Evolutionary conservation across 805 yeast genomes (phyloP).

Genomic region (Yarrowia yakushimensis): DNA sequence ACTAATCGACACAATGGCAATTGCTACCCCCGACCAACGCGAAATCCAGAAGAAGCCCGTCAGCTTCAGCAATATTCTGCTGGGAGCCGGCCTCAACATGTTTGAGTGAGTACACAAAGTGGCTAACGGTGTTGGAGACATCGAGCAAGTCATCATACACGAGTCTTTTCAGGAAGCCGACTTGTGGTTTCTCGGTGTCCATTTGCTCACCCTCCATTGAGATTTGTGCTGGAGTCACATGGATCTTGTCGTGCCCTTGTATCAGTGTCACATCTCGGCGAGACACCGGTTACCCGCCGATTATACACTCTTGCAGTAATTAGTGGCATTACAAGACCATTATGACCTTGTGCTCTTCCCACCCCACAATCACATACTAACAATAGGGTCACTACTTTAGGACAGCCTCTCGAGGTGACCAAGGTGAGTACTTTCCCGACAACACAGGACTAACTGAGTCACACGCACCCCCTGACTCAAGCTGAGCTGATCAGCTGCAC

Average conservation of each 20-base stretch:
- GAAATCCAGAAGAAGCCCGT: conserved; percentile 76
- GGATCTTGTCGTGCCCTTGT: not conserved
- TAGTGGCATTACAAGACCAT: not conserved
- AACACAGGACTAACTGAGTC: not conserved
- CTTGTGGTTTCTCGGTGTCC: too few species aligned
- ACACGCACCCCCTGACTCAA: not conserved
- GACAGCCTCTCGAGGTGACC: conserved; percentile 94
- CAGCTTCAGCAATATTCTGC: conserved; percentile 79
- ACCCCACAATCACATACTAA: not conserved
- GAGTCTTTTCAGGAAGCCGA: too few species aligned
- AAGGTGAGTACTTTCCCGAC: conserved; percentile 35
- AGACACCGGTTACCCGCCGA: too few species aligned
- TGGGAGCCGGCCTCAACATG: conserved; percentile 91
- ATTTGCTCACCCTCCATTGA: not conserved
- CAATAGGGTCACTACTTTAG: conserved; percentile 72
- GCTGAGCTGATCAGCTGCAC: conserved; percentile 25
- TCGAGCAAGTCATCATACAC: too few species aligned
- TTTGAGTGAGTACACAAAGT: conserved; percentile 51
- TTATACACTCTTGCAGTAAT: too few species aligned
- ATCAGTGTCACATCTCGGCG: too few species aligned
- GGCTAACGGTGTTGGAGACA: too few species aligned
- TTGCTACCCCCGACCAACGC: conserved; percentile 12
- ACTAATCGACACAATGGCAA: conserved; percentile 16
- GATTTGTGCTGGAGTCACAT: not conserved
- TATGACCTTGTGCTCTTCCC: not conserved